Evolutionary conservation across 2,329 filamentous ascomycete genomes (phyloP).

Genomic region (Coleophoma eucalyptorum): DNA sequence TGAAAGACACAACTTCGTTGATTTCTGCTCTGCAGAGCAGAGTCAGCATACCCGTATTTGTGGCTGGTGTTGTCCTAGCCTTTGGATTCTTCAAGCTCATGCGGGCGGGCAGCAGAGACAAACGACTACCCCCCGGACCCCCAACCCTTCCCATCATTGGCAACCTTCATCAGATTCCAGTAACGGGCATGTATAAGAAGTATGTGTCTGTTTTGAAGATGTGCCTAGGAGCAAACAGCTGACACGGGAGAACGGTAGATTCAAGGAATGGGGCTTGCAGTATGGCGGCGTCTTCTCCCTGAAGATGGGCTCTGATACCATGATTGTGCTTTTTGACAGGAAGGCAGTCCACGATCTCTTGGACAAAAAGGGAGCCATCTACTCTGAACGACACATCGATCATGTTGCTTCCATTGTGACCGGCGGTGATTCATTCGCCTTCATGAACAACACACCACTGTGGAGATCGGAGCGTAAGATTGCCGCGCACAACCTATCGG

Average conservation of each 20-base stretch:
- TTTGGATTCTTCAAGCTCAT: neutral
- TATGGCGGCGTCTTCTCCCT: slow-evolving; percentile 37
- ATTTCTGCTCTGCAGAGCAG: too few species aligned
- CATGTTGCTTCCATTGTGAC: slow-evolving; percentile 41
- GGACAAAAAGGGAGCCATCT: slow-evolving; percentile 13
- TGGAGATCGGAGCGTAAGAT: neutral
- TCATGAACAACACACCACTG: neutral
- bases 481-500: neutral
- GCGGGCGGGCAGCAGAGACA: neutral
- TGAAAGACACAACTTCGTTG: too few species aligned
- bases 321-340: slow-evolving; percentile 8
- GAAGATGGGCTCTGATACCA: slow-evolving; percentile 11
- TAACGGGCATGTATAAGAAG: slow-evolving; percentile 25
- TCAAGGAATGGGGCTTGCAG: slow-evolving; percentile 37
- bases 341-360: slow-evolving; percentile 10
- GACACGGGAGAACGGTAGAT: slow-evolving; percentile 23
- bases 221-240: neutral
- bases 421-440: slow-evolving; percentile 32
- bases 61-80: too few species aligned
- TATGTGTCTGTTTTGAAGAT: slow-evolving; percentile 8
- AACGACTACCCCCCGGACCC: slow-evolving; percentile 4
- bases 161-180: slow-evolving; percentile 14
- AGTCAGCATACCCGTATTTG: too few species aligned
- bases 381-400: slow-evolving; percentile 34
- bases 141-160: slow-evolving; percentile 15